Evolutionary conservation across 495 filamentous ascomycete species (phyloP).

Genomic region (Apodospora peruviana): DNA sequence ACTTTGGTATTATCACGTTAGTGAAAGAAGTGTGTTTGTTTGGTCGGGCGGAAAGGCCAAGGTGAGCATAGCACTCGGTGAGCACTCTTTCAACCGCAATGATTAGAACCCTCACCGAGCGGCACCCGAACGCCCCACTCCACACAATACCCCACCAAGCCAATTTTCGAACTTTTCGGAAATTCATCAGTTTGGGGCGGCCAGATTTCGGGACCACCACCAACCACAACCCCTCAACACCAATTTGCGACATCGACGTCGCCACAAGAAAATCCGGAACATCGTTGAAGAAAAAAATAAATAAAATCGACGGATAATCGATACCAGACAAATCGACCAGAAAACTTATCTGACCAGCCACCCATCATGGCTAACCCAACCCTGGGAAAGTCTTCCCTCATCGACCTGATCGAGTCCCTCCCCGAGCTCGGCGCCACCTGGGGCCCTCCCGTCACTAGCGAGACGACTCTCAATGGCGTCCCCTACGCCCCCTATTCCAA

Average conservation of each 20-base stretch:
- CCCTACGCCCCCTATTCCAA: slow-evolving; percentile 98
- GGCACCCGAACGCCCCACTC: slow-evolving; percentile 10
- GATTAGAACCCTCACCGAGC: neutral
- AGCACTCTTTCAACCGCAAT: neutral
- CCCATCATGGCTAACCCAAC: slow-evolving; percentile 20
- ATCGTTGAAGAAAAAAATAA: too few species aligned
- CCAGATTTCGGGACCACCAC: neutral
- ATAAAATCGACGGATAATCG: too few species aligned
- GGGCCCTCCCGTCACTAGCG: slow-evolving; percentile 75
- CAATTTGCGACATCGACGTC: neutral
- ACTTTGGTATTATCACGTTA: too few species aligned
- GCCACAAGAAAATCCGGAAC: neutral
- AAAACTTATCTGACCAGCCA: neutral
- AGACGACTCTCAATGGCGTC: slow-evolving; percentile 86
- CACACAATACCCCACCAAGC: slow-evolving; percentile 21
- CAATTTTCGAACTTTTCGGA: slow-evolving; percentile 21
- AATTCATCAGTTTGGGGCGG: slow-evolving; percentile 2
- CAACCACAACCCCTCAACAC: slow-evolving; percentile 7
- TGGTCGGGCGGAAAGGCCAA: too few species aligned
- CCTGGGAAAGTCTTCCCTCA: slow-evolving; percentile 31
- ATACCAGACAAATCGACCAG: too few species aligned
- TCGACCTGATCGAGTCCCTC: slow-evolving; percentile 52
- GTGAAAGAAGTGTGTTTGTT: too few species aligned
- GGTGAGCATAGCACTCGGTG: slow-evolving; percentile 1
- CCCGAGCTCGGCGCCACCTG: slow-evolving; percentile 63